These are phyloP conservation scores for Hirschfeldia incana DNA, from an alignment of 345 rosid genomes.

Conservation along the genomic window DNA sequence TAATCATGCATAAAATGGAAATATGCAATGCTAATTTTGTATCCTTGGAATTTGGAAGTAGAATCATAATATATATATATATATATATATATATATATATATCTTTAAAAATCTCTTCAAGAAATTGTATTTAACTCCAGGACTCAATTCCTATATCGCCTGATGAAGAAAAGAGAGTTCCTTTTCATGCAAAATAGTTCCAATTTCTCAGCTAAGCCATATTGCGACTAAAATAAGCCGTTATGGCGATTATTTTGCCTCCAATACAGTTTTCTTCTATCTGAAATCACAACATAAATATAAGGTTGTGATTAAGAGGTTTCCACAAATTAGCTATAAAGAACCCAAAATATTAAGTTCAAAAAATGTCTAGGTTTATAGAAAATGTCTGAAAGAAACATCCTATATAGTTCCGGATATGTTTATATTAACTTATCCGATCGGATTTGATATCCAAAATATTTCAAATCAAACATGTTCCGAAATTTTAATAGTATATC, in stretches of 20 bases:
- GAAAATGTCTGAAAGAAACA: background rate
- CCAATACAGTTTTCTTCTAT: conserved; percentile 34
- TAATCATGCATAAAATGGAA: background rate
- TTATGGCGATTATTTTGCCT: conserved; percentile 25
- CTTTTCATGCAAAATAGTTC: background rate
- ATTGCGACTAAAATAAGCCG: conserved; percentile 28
- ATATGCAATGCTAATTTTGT: background rate
- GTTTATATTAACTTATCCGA: background rate
- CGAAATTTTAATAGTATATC: too few relatives aligned
- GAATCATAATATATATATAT: too few relatives aligned
- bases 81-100: too few relatives aligned
- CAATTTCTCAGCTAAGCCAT: background rate
- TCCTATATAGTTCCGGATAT: background rate
- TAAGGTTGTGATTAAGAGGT: background rate
- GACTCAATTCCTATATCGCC: background rate
- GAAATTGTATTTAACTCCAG: background rate
- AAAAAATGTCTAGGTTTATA: background rate
- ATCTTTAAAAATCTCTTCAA: too few relatives aligned
- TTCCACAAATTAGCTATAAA: background rate
- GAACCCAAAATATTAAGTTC: background rate
- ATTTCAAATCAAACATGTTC: too few relatives aligned
- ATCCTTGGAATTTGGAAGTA: too few relatives aligned
- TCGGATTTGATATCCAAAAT: background rate
- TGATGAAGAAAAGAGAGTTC: background rate
- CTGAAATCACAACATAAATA: conserved; percentile 13